These are phyloP conservation scores for Candida mesenterica DNA, from an alignment of 1,139 yeast genomes.

Conservation along the genomic window DNA sequence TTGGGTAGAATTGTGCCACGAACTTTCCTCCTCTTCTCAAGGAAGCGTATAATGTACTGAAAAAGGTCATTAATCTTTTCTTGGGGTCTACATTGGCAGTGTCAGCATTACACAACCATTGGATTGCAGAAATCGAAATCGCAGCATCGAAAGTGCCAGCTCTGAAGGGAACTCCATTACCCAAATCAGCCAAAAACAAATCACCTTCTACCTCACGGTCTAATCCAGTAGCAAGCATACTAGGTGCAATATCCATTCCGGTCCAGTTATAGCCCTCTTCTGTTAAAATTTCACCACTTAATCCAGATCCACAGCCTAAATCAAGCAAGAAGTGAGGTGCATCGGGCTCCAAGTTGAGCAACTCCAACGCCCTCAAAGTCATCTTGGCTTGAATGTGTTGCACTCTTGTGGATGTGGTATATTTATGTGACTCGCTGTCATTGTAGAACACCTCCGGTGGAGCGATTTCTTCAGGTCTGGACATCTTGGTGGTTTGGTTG, in stretches of 20 bases:
- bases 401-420: conserved; percentile 90
- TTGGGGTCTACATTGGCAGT: conserved; percentile 82
- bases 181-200: conserved; percentile 86
- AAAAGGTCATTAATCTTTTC: conserved; percentile 73
- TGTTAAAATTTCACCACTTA: conserved; percentile 88
- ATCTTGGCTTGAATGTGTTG: conserved; percentile 97
- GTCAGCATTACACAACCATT: conserved; percentile 98
- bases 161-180: conserved; percentile 90
- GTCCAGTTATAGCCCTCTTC: conserved; percentile 96
- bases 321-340: conserved; percentile 76
- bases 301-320: conserved; percentile 96
- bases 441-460: conserved; percentile 96
- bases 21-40: conserved; percentile 94
- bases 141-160: conserved; percentile 98
- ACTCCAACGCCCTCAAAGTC: conserved; percentile 91
- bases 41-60: conserved; percentile 83
- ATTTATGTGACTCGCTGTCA: conserved; percentile 84
- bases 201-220: conserved; percentile 95
- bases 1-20: conserved; percentile 95
- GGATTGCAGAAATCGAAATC: conserved; percentile 90
- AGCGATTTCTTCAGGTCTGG: conserved; percentile 96
- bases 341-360: conserved; percentile 65
- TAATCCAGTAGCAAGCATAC: conserved; percentile 92
- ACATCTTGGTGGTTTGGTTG: conserved; percentile 47
- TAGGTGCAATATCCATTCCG: conserved; percentile 95